These are phyloP conservation scores for Exidia glandulosa DNA, from an alignment of 768 basidiomycete genomes.

Conservation along the genomic window DNA sequence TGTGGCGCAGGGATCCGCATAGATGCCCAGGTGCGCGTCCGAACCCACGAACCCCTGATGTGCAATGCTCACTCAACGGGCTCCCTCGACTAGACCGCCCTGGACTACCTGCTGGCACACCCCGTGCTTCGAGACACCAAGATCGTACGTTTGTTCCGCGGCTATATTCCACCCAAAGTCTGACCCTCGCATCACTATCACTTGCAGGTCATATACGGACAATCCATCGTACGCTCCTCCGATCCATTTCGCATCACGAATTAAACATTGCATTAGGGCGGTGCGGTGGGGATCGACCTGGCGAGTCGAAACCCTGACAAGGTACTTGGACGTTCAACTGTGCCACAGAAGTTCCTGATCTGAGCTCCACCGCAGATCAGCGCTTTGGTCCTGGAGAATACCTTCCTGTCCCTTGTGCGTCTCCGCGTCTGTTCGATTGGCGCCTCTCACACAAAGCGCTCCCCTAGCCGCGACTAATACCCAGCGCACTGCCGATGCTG, in stretches of 20 bases:
- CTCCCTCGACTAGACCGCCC: conserved; percentile 33
- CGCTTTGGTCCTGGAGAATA: conserved; percentile 86
- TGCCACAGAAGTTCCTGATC: neutral
- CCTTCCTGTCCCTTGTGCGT: conserved; percentile 63
- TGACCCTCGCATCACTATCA: conserved; percentile 12
- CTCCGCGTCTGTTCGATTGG: neutral
- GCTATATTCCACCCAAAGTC: neutral
- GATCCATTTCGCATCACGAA: neutral
- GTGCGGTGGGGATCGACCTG: conserved; percentile 84
- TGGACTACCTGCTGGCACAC: conserved; percentile 63
- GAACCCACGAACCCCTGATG: neutral
- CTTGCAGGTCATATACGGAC: conserved; percentile 57
- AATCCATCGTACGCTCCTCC: conserved; percentile 40
- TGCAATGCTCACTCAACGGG: neutral
- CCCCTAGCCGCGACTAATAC: conserved; percentile 55
- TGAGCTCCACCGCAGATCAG: conserved; percentile 42
- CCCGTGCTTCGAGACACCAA: conserved; percentile 53
- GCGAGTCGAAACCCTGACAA: conserved; percentile 65
- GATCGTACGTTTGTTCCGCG: conserved; percentile 39
- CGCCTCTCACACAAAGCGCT: neutral
- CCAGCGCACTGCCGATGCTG: conserved; percentile 62
- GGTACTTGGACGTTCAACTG: conserved; percentile 26
- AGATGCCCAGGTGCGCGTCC: conserved; percentile 64
- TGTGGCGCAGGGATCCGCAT: conserved; percentile 51
- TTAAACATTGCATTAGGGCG: conserved; percentile 42